These are phyloP conservation scores for Podaxis sp. DNA, from an alignment of 768 basidiomycete genomes.

Conservation along the genomic window DNA sequence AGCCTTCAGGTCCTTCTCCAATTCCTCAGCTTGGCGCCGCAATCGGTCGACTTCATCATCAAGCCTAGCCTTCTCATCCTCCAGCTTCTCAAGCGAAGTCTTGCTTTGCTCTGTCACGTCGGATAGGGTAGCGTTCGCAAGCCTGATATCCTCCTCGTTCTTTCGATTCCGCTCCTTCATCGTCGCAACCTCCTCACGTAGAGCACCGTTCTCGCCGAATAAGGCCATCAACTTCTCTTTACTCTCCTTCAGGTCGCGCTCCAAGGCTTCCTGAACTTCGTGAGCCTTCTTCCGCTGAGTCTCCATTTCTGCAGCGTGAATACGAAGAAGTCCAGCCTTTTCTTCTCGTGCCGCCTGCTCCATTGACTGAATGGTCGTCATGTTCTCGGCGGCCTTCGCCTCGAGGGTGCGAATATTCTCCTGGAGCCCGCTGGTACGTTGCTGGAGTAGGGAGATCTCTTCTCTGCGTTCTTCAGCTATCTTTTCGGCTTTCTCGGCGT, in stretches of 20 bases:
- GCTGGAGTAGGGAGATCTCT: not conserved
- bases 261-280: not conserved
- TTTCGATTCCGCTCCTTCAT: not conserved
- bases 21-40: not conserved
- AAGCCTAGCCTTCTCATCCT: constrained; percentile 3
- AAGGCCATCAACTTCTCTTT: not conserved
- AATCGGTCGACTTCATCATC: not conserved
- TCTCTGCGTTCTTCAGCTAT: not conserved
- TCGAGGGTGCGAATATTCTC: not conserved
- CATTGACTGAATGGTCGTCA: not conserved
- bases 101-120: constrained; percentile 5
- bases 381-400: not conserved
- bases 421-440: not conserved
- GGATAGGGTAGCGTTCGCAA: not conserved
- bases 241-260: constrained; percentile 4
- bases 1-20: constrained; percentile 1
- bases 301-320: constrained; percentile 9
- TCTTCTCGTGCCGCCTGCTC: constrained; percentile 3
- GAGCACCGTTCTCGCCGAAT: not conserved
- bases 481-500: not conserved
- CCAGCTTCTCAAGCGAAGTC: not conserved
- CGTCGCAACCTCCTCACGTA: not conserved
- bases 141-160: not conserved
- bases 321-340: not conserved
- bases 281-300: not conserved